Evolutionary conservation across 225 moss, liverwort and hornwort genomes (phyloP), one percentile per base, ranked within the genome.

Genomic region (Marchantia paleacea): DNA sequence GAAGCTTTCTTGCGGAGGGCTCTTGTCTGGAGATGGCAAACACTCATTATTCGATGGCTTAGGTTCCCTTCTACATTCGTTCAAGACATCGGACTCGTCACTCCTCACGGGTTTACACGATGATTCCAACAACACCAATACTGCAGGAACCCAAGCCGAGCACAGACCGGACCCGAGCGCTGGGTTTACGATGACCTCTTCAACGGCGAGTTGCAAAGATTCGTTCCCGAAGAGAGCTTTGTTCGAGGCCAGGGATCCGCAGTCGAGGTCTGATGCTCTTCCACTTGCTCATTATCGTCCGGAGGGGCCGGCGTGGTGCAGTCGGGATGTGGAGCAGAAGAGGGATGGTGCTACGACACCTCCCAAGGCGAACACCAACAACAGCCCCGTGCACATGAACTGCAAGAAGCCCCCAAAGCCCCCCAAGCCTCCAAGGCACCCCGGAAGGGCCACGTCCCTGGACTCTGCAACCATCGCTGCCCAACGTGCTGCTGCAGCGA

Each of bases 391-490:
- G 8, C 7, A 73, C 25, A 54, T 18, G 20, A 82, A 78, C 61
- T 78, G 84, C 60, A 87, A 87, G 84, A 87, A 87, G 66, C 80
- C 72, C 29, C 80, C 80, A 3, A 80, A 60, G 50, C 86, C 83
- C 30, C 86, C 86, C 10, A 86, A 86, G 73, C 87, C 87, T 7
- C 87, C 87, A 11, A 84, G 80, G 73, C 70, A 84, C 69, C 87
- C 87, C 12, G 84, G 84, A n/a, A 82, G 76, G 54, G n/a, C 76
- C 3, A 6, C 81, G 0, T 81, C 87, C 1, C 52, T 82, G 19
- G 87, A 87, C 48, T 78, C 79, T 28, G 87, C 73, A 10, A 50
- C 55, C 3, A 15, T 75, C 22, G 77, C 68, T n/a, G 67, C 82
- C 1, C 77, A 69, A 8, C 82, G 82, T 9, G 53, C 80, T 61